Percentiles rank a stretch among this genome's conserved stretches.
These are phyloP conservation scores for Talaromyces sp. DNA, from an alignment of 2,329 filamentous ascomycete species.

Conservation along the genomic window DNA sequence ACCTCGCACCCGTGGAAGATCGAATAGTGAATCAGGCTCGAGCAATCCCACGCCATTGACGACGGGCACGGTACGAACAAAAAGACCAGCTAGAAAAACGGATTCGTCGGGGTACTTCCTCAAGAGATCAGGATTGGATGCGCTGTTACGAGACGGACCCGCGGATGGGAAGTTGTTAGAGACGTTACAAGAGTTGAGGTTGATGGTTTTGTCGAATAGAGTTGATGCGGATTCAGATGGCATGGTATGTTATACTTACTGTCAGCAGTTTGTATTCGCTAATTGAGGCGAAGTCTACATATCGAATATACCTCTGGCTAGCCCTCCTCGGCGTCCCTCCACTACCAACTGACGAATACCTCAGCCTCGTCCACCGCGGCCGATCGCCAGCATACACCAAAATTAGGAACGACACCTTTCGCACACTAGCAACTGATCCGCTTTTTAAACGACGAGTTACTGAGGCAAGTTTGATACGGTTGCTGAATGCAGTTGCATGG, in stretches of 20 bases:
- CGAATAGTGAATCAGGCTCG: conserved; percentile 56
- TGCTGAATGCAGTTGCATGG: conserved; percentile 95
- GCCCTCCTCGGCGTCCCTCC: conserved; percentile 86
- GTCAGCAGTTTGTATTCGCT: not conserved
- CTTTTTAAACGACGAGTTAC: conserved; percentile 93
- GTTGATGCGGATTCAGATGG: conserved; percentile 53
- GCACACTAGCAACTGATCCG: conserved; percentile 93
- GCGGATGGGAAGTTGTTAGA: conserved; percentile 60
- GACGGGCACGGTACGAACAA: conserved; percentile 53
- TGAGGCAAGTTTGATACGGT: conserved; percentile 88
- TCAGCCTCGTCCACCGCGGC: conserved; percentile 84
- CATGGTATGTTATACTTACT: conserved; percentile 41
- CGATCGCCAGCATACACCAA: conserved; percentile 94
- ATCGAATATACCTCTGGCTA: conserved; percentile 94
- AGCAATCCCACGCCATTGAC: conserved; percentile 17
- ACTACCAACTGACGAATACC: conserved; percentile 81
- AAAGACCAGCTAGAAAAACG: conserved; percentile 43
- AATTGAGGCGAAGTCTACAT: conserved; percentile 63
- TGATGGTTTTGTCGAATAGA: conserved; percentile 49
- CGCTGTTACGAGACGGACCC: conserved; percentile 76
- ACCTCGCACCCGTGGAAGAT: conserved; percentile 52
- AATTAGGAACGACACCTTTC: conserved; percentile 97
- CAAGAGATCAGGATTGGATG: conserved; percentile 60
- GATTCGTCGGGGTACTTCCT: conserved; percentile 35
- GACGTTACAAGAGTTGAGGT: conserved; percentile 46